A percentile compares a stretch with the other conserved stretches of the same genome.
These are phyloP conservation scores for Tolypocladium paradoxum DNA, from an alignment of 2,329 filamentous ascomycete genomes.

Conservation along the genomic window DNA sequence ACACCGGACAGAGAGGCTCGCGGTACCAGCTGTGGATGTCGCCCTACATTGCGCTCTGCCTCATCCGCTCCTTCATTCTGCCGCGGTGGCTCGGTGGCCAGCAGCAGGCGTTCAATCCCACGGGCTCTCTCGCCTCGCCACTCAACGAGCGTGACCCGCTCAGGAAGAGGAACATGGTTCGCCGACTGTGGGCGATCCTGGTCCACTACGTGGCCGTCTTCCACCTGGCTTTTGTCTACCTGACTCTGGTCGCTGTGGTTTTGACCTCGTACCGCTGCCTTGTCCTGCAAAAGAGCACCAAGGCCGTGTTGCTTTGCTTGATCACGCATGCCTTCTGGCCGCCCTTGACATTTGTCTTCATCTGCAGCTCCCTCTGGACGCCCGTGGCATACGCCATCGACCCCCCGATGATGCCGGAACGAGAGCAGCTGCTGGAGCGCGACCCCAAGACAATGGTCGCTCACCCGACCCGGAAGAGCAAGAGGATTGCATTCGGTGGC, in stretches of 20 bases:
- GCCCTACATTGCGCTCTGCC: slow-evolving; percentile 47
- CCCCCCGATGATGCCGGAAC: slow-evolving; percentile 45
- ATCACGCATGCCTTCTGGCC: slow-evolving; percentile 54
- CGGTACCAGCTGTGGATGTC: slow-evolving; percentile 53
- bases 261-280: slow-evolving; percentile 41
- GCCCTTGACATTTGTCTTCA: slow-evolving; percentile 45
- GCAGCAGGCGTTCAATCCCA: slow-evolving; percentile 47
- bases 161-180: slow-evolving; percentile 38
- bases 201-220: slow-evolving; percentile 45
- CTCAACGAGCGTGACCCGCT: slow-evolving; percentile 47
- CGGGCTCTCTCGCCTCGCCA: slow-evolving; percentile 43
- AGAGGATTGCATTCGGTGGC: slow-evolving; percentile 43
- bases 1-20: slow-evolving; percentile 45
- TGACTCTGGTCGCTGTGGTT: slow-evolving; percentile 38
- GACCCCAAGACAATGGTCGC: slow-evolving; percentile 45
- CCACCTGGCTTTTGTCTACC: slow-evolving; percentile 43
- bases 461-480: slow-evolving; percentile 37
- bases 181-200: slow-evolving; percentile 42
- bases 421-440: slow-evolving; percentile 43
- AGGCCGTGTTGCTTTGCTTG: slow-evolving; percentile 36
- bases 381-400: slow-evolving; percentile 51
- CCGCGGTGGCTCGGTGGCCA: slow-evolving; percentile 50
- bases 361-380: slow-evolving; percentile 44
- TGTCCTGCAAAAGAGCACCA: slow-evolving; percentile 22
- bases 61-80: slow-evolving; percentile 46